Evolutionary conservation across 1,284 basidiomycete genomes (phyloP), one percentile per base, ranked within the genome.

Genomic region (Nidula niveotomentosa): DNA sequence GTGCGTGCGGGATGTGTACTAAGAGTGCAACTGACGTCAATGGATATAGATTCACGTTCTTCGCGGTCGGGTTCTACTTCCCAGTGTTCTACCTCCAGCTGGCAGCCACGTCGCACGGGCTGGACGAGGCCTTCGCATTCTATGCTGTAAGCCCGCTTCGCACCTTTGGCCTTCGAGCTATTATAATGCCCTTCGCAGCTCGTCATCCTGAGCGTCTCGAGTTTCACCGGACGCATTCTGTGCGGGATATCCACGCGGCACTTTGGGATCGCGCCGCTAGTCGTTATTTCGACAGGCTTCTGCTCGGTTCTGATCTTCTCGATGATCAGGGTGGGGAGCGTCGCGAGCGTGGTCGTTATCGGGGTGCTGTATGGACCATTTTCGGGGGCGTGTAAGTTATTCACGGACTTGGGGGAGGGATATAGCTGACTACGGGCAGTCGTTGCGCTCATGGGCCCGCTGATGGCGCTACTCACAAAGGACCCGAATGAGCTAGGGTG

Each of bases 331-430:
- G 46, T 70, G 8, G 58, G 55, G 15, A 54, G 53, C 18, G 36
- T 60, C 3, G 58, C 60, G 0, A 59, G 66, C 15, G 59, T 68
- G 1, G 58, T 69, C 8, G 41, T 62, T 0, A 55, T 74, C 35
- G 66, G 62, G 1, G 53, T 71, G 12, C 44, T 70, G 0, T 75
- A 70, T 52, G 70, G 70, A 8, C 63, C 68, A 51, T 64, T 65
- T 33, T 55, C 63, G 6, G 70, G 70, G 8, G 50, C 59, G 2
- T 66, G 66, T 68, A 48, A 50, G 62, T n/a, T 54, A 33, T 48
- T 12, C 10, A 13, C 12, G 18, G 36, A 15, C 7, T 33, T 43
- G 12, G 17, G 8, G 23, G 17, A 18, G 15, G 10, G 15, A 17
- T 39, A 23, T 45, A 23, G 3, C 15, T 47, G 37, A 54, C 35